These are phyloP conservation scores for Cutaneotrichosporon daszewskae DNA, from an alignment of 1,284 basidiomycete species.

Conservation along the genomic window DNA sequence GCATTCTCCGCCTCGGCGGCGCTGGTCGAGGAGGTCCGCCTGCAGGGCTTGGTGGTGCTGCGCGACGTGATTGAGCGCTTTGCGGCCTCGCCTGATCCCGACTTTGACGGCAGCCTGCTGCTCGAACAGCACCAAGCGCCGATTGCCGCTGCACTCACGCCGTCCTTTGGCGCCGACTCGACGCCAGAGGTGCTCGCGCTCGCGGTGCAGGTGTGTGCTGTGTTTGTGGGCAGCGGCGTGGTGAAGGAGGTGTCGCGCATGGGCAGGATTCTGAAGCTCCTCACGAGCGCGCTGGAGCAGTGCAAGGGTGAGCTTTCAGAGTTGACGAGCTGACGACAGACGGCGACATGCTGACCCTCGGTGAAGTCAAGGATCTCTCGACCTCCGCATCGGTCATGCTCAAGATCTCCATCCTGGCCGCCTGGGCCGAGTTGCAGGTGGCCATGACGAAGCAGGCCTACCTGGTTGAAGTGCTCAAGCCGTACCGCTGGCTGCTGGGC, in stretches of 20 bases:
- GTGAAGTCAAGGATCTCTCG: conserved; percentile 79
- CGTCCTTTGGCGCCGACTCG: conserved; percentile 89
- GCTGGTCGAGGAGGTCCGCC: conserved; percentile 86
- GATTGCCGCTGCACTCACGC: conserved; percentile 95
- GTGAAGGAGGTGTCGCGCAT: conserved; percentile 83
- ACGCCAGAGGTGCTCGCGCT: conserved; percentile 91
- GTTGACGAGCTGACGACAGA: conserved; percentile 51
- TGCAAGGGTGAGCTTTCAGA: conserved; percentile 59
- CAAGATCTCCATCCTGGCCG: conserved; percentile 84
- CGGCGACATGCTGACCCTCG: conserved; percentile 74
- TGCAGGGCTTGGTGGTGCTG: conserved; percentile 86
- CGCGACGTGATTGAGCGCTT: conserved; percentile 93
- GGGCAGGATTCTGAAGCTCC: conserved; percentile 87
- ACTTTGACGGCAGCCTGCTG: conserved; percentile 81
- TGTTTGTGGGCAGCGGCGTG: conserved; percentile 93
- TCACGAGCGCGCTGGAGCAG: conserved; percentile 83
- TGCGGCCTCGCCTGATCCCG: conserved; percentile 78
- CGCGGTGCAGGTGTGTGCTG: conserved; percentile 88
- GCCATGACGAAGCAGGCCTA: conserved; percentile 70
- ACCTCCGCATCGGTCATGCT: conserved; percentile 94
- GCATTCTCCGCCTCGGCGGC: conserved; percentile 96
- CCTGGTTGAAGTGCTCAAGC: conserved; percentile 73
- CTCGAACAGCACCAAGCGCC: conserved; percentile 99
- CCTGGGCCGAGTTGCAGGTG: conserved; percentile 91
- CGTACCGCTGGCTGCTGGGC: conserved; percentile 68